Conservation (phyloP, 1,284 basidiomycete genomes). For the Malassezia sp. region DNA sequence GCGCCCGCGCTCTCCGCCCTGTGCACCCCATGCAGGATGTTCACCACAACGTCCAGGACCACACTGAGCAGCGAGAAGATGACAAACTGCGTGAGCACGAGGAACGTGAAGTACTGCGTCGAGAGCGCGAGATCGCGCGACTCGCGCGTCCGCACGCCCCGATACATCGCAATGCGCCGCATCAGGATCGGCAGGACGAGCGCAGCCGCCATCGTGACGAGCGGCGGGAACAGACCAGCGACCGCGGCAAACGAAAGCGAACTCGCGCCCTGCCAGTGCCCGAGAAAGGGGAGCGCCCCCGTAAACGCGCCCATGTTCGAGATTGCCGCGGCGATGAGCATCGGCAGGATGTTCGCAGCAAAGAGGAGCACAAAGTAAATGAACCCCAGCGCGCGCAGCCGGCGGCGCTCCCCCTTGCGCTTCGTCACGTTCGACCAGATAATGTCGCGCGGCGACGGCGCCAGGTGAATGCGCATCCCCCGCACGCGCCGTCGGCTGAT, state of each 20-base stretch:
- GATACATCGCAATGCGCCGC: conserved; percentile 41
- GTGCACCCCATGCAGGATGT: conserved; percentile 17
- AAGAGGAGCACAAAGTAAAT: conserved; percentile 29
- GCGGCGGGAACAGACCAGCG: conserved; percentile 34
- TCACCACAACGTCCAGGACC: conserved; percentile 22
- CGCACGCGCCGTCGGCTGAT: conserved; percentile 23
- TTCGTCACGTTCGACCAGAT: conserved; percentile 41
- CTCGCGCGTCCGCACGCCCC: conserved; percentile 35
- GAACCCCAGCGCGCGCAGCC: conserved; percentile 29
- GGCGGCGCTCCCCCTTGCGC: conserved; percentile 20
- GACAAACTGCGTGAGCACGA: conserved; percentile 42
- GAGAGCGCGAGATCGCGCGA: conserved; percentile 30
- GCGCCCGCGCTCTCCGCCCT: conserved; percentile 17
- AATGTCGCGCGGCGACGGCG: conserved; percentile 37
- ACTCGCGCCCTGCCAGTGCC: conserved; percentile 22
- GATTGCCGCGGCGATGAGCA: conserved; percentile 33
- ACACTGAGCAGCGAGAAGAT: conserved; percentile 45
- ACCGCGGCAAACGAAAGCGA: conserved; percentile 34
- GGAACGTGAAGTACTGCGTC: conserved; percentile 39
- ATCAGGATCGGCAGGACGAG: conserved; percentile 38
- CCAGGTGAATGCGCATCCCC: conserved; percentile 30
- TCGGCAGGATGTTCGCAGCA: conserved; percentile 38
- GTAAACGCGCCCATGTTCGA: conserved; percentile 38
- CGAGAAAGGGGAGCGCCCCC: conserved; percentile 20
- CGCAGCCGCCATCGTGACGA: conserved; percentile 32